Conservation (phyloP, 106 monocot genomes). For the Dendrobium huoshanense region DNA sequence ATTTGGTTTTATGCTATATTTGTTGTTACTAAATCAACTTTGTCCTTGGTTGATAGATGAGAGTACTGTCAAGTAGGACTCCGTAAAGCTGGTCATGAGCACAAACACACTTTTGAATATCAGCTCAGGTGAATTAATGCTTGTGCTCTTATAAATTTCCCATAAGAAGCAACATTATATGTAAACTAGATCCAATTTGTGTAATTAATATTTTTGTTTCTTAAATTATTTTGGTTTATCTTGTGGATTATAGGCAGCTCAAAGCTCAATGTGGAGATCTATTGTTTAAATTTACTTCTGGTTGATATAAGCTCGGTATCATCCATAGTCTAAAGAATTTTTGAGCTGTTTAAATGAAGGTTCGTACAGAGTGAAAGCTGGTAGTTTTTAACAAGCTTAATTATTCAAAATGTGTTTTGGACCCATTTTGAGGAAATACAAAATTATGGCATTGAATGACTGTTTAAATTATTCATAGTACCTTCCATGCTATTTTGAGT, state of each 20-base stretch:
- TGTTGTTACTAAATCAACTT: conserved; percentile 4
- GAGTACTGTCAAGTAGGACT: conserved; percentile 5
- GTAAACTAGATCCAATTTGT: neutral
- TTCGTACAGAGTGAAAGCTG: neutral
- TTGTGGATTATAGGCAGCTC: conserved; percentile 3
- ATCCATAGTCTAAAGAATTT: neutral
- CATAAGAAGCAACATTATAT: neutral
- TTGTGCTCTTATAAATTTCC: neutral
- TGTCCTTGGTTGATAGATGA: conserved; percentile 7
- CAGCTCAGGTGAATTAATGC: conserved; percentile 7
- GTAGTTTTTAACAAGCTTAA: neutral
- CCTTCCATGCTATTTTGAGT: neutral
- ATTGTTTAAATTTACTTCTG: conserved; percentile 1
- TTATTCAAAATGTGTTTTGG: neutral
- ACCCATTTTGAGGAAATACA: neutral
- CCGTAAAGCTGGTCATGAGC: conserved; percentile 4
- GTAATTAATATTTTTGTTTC: neutral
- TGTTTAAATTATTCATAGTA: neutral
- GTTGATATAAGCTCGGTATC: conserved; percentile 1
- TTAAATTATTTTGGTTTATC: neutral
- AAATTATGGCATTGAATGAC: neutral
- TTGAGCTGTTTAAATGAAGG: neutral
- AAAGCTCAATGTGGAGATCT: neutral
- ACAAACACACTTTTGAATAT: neutral
- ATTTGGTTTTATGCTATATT: conserved; percentile 3